These are phyloP conservation scores for Dendrothele bispora DNA, from an alignment of 768 basidiomycete species.

Conservation along the genomic window DNA sequence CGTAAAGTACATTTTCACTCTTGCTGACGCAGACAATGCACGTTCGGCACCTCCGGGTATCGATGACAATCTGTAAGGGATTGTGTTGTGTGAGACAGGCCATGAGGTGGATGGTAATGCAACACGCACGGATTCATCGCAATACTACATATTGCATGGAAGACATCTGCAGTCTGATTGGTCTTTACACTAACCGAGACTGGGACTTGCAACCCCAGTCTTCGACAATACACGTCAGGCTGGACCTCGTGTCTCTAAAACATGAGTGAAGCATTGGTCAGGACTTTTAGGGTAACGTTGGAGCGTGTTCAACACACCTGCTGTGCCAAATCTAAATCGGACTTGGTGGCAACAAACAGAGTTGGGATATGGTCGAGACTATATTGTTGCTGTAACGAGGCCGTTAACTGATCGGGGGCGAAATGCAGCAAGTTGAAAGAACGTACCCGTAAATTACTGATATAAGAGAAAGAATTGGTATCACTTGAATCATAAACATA, in stretches of 20 bases:
- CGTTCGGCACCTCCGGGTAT: constrained; percentile 87
- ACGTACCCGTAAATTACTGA: constrained; percentile 88
- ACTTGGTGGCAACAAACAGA: constrained; percentile 98
- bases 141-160: constrained; percentile 80
- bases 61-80: constrained; percentile 47
- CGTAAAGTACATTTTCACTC: constrained; percentile 70
- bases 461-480: constrained; percentile 98
- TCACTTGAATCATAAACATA: constrained; percentile 98
- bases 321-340: constrained; percentile 93
- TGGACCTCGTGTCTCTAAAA: constrained; percentile 93
- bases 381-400: constrained; percentile 83
- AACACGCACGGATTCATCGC: constrained; percentile 83
- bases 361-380: constrained; percentile 93
- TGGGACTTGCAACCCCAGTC: constrained; percentile 87
- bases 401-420: constrained; percentile 16
- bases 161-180: constrained; percentile 83
- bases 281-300: too few relatives aligned
- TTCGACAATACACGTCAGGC: constrained; percentile 93
- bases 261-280: constrained; percentile 9
- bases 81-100: constrained; percentile 9
- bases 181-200: constrained; percentile 91
- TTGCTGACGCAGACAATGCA: constrained; percentile 65
- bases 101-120: too few relatives aligned
- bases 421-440: background rate
- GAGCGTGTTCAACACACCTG: constrained; percentile 75